Conservation (phyloP, 352 stramenopile genomes). For the Plasmopara viticola region DNA sequence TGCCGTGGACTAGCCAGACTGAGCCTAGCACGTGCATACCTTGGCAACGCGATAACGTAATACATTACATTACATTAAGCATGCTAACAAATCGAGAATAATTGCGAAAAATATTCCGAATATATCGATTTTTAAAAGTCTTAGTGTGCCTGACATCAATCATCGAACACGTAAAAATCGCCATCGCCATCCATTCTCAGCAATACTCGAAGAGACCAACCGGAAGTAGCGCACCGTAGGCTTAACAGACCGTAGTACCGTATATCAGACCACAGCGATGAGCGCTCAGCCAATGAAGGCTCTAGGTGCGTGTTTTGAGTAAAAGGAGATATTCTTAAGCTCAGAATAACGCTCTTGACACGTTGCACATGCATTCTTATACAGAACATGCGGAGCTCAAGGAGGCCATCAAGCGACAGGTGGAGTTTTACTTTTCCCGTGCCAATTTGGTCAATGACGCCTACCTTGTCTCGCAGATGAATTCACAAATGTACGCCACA, state of each 20-base stretch:
- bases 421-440: conserved; percentile 91
- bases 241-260: conserved; percentile 5
- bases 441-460: conserved; percentile 81
- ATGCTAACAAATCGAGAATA: too few relatives aligned
- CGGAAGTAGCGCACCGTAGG: conserved; percentile 9
- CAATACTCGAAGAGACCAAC: conserved; percentile 20
- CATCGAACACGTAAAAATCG: conserved; percentile 20
- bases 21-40: too few relatives aligned
- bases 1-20: too few relatives aligned
- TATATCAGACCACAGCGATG: conserved; percentile 14
- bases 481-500: conserved; percentile 77
- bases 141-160: conserved; percentile 6
- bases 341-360: conserved; percentile 4
- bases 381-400: conserved; percentile 65
- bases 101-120: too few relatives aligned
- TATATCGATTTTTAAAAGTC: too few relatives aligned
- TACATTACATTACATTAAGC: too few relatives aligned
- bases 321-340: not conserved
- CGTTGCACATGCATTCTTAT: conserved; percentile 1
- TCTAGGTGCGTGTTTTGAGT: conserved; percentile 12
- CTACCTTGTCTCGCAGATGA: conserved; percentile 87
- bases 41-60: too few relatives aligned
- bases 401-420: conserved; percentile 75
- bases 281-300: conserved; percentile 21
- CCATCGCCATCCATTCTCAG: conserved; percentile 30